phyloP scores from a whole-genome alignment of 352 stramenopile genomes.

The Globisporangium sylvaticum region DNA sequence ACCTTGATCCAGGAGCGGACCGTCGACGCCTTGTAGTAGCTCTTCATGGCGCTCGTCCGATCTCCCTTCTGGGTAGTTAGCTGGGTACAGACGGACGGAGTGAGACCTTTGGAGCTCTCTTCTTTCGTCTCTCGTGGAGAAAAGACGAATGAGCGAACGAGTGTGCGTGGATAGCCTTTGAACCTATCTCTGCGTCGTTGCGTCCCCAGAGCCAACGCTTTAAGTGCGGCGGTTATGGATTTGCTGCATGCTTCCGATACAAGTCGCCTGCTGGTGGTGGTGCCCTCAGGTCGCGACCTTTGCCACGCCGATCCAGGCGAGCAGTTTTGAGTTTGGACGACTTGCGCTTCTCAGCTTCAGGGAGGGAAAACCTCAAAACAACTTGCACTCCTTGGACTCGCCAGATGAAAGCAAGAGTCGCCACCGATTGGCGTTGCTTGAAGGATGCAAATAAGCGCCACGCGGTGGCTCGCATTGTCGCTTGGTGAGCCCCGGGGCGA shows the following conservation, averaged over 20 bases:
- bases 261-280: too few species aligned
- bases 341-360: not conserved
- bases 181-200: not conserved
- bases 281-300: not conserved
- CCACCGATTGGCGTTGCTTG: too few species aligned
- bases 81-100: not conserved
- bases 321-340: not conserved
- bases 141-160: constrained; percentile 6
- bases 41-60: constrained; percentile 1
- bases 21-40: not conserved
- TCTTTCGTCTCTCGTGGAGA: not conserved
- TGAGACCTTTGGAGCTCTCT: not conserved
- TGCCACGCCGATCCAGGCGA: not conserved
- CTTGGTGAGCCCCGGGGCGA: too few species aligned
- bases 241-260: not conserved
- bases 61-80: not conserved
- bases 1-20: constrained; percentile 12
- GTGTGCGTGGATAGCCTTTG: not conserved
- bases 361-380: not conserved
- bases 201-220: not conserved
- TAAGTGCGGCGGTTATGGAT: not conserved
- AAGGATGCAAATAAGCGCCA: too few species aligned
- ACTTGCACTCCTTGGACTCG: not conserved
- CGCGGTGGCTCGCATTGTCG: too few species aligned
- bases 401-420: not conserved